Conservation (phyloP, 2,329 filamentous ascomycete genomes). For the Cladophialophora psammophila region DNA sequence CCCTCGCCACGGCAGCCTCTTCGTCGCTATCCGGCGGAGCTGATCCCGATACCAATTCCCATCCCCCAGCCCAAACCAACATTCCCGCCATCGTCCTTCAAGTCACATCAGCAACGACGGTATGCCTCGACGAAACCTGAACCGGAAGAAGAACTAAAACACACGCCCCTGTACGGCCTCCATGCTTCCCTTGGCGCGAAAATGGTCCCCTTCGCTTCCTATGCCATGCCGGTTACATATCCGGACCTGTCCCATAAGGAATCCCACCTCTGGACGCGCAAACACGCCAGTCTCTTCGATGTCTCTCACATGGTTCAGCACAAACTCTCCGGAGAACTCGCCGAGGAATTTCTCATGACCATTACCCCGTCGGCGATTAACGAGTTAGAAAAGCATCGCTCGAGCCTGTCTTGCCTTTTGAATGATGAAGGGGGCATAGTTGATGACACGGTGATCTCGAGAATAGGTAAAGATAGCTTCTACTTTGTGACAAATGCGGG, state of each 20-base stretch:
- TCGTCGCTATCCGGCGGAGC: background rate
- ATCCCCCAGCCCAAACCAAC: background rate
- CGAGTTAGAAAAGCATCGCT: conserved; percentile 70
- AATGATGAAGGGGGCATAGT: conserved; percentile 89
- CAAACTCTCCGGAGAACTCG: conserved; percentile 79
- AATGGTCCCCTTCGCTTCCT: conserved; percentile 96
- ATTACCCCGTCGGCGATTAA: conserved; percentile 80
- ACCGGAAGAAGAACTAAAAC: conserved; percentile 41
- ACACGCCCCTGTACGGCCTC: conserved; percentile 78
- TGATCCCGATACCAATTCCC: conserved; percentile 11
- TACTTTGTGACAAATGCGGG: conserved; percentile 97
- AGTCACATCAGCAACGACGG: conserved; percentile 16
- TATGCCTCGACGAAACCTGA: conserved; percentile 20
- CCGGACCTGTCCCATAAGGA: conserved; percentile 75
- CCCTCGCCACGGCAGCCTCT: conserved; percentile 9
- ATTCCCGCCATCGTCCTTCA: background rate
- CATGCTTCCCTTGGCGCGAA: conserved; percentile 82
- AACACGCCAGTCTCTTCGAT: conserved; percentile 90
- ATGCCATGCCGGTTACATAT: conserved; percentile 93
- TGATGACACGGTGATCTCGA: conserved; percentile 91
- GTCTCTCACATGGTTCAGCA: conserved; percentile 97
- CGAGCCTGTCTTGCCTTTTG: conserved; percentile 84
- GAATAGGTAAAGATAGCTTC: conserved; percentile 75
- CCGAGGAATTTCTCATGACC: conserved; percentile 79
- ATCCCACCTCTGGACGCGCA: conserved; percentile 88